Base-by-base conservation (phyloP, 2,329 filamentous ascomycete species). In the Pseudohalonectria lignicola region DNA sequence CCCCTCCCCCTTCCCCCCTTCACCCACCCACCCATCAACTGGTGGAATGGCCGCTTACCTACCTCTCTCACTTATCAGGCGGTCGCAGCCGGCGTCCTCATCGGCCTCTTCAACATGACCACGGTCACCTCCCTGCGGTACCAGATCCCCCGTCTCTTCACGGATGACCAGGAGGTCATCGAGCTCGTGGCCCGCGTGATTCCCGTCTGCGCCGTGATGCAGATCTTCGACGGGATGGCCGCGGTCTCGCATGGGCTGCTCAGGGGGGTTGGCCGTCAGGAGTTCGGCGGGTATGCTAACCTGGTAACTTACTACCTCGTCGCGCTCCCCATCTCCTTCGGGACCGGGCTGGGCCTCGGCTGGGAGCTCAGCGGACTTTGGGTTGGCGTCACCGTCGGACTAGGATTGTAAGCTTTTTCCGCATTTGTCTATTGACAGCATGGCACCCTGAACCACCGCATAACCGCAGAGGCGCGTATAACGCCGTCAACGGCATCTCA, bases 241-340 rank as follows among this genome's bases (percentile, higher is more conserved):
- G 75, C 83, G 3, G 81, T 81, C 29, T 86, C 84, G 41, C 88
- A 92, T 51, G 90, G 88, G 20, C 69, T 95, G 29, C 69, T 96
- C 20, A 74, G 92, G 31, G 90, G 90, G 11, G 74, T 96, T 13
- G 92, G 92, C 3, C 76, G 84, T 41, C 90, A 96, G 59, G 79
- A 86, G 45, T 79, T 96, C 40, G 90, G 90, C 11, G 88, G 90
- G 0, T 94, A 90, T 49, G 79, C 88, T 7, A 93, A 92, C 51
- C 62, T 96, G 3, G 75, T 86, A 36, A 80, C 81, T 17, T 95
- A 95, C 62, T 98, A 96, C 58, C 64, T 74, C 15, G 71, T 96
- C 19, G 90, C 86, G 0, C 68, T 96, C 59, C 90, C 92, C 0
- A 75, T 94, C 25, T 86, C 81, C 29, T 82, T 95, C 47, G 76